Base-by-base conservation (phyloP, 208 protist species). In the Endotrypanum monterogeii region DNA sequence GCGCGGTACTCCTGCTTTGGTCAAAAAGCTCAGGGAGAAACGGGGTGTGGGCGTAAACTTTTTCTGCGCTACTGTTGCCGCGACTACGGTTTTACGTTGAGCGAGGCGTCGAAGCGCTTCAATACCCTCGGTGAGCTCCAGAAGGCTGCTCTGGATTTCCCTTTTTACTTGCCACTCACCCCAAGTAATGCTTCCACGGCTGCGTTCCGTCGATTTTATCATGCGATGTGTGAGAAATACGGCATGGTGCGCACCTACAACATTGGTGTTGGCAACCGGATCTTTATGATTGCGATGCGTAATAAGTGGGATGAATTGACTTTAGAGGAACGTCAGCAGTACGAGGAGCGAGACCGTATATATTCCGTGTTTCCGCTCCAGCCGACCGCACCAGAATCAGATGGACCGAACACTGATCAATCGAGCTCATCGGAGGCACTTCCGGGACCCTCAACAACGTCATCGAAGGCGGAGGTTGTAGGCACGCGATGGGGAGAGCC, bases 91-190 rank as follows among this genome's bases (percentile, higher is more conserved):
- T 54, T 94, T 41, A 12, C 57, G 1, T 77, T 87, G 23, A 71
- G 74, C 16, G 84, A 94, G 46, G 74, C 83, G 14, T 65, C 80
- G 50, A 60, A 73, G 30, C 76, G 79, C 41, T 95, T 80, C 76
- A 30, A 63, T 0, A 30, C 65, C 14, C 84, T 97, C 1, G 84
- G 76, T 9, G 90, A 97, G 28, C 71, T 92, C 60, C 90, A 97
- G 75, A 82, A 83, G 48, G 86, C 89, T 1, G 93, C 93, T 37
- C 57, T 97, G 72, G 83, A 89, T 48, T 97, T 95, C 69, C 91
- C 89, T 39, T 97, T 97, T 60, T 92, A 88, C 56, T 54, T 81
- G 16, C 78, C 87, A 32, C 93, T 97, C 58, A 70, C 85, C 55
- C 73, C 87, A 1, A 46, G 72, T 11, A 58, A 23, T 6, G n/a